These are phyloP conservation scores for Zygoascus ofunaensis DNA, from an alignment of 805 yeast species.

Conservation along the genomic window DNA sequence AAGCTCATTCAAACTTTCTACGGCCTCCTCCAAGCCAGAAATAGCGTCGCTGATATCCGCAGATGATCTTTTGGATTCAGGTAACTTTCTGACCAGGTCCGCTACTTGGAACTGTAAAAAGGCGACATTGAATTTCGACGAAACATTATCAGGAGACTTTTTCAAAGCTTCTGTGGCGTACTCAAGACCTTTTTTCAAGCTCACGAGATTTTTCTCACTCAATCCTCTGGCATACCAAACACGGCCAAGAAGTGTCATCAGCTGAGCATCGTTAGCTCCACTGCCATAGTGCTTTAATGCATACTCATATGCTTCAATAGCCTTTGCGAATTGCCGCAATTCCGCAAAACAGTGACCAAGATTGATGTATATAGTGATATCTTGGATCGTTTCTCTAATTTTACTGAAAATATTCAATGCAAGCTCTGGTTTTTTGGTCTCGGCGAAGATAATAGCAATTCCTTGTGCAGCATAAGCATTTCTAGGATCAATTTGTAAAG, in stretches of 20 bases:
- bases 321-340: slow-evolving; percentile 70
- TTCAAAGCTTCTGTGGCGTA: slow-evolving; percentile 50
- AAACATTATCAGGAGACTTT: slow-evolving; percentile 33
- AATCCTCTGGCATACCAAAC: slow-evolving; percentile 81
- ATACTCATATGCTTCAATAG: slow-evolving; percentile 78
- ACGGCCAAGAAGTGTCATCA: slow-evolving; percentile 67
- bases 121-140: slow-evolving; percentile 69
- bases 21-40: slow-evolving; percentile 52
- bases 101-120: slow-evolving; percentile 81
- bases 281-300: slow-evolving; percentile 58
- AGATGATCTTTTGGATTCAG: slow-evolving; percentile 49
- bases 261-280: slow-evolving; percentile 49
- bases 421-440: slow-evolving; percentile 53
- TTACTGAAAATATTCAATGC: slow-evolving; percentile 84
- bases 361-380: slow-evolving; percentile 73
- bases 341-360: slow-evolving; percentile 82
- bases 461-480: slow-evolving; percentile 98
- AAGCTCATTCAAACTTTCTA: slow-evolving; percentile 47
- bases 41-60: slow-evolving; percentile 51
- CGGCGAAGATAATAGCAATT: slow-evolving; percentile 85
- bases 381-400: slow-evolving; percentile 81
- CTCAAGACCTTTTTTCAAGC: slow-evolving; percentile 52
- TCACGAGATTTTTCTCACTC: slow-evolving; percentile 54
- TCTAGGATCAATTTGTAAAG: slow-evolving; percentile 67
- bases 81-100: slow-evolving; percentile 60